phyloP scores from a whole-genome alignment of 2,329 filamentous ascomycete genomes.

The Waltergamsia citrina region DNA sequence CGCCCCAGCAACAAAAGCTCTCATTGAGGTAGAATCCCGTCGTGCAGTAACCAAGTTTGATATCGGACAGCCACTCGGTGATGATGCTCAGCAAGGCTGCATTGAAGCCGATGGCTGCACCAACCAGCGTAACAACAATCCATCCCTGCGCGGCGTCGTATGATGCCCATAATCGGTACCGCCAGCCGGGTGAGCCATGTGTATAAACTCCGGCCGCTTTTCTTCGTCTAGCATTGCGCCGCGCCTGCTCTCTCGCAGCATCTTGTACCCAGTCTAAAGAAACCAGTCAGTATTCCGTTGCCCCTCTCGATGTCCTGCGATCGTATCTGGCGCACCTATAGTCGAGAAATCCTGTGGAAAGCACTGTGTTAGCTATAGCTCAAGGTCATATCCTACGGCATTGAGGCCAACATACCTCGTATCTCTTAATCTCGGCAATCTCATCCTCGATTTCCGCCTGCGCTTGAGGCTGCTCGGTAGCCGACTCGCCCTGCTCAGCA shows the following conservation, averaged over 20 bases:
- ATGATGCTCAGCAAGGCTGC: conserved; percentile 90
- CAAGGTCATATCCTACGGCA: conserved; percentile 4
- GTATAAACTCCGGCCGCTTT: conserved; percentile 66
- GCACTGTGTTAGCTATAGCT: conserved; percentile 16
- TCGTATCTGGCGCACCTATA: conserved; percentile 46
- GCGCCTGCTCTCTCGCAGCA: conserved; percentile 79
- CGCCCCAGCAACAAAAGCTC: conserved; percentile 96
- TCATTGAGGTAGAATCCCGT: conserved; percentile 97
- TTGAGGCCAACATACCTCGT: conserved; percentile 51
- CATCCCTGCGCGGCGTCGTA: conserved; percentile 97
- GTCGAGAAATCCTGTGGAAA: conserved; percentile 83
- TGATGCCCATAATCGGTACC: conserved; percentile 69
- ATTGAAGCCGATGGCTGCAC: conserved; percentile 86
- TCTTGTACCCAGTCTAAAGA: conserved; percentile 88
- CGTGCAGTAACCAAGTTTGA: conserved; percentile 92
- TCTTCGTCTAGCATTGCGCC: conserved; percentile 66
- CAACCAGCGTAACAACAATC: conserved; percentile 93
- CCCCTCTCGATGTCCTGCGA: not conserved
- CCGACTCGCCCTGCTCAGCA: conserved; percentile 51
- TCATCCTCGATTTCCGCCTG: conserved; percentile 80
- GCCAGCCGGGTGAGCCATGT: conserved; percentile 63
- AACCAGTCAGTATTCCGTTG: conserved; percentile 24
- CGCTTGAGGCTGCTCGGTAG: conserved; percentile 37
- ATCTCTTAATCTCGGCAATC: conserved; percentile 95
- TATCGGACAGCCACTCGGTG: conserved; percentile 92